phyloP scores from a whole-genome alignment of 1,139 yeast genomes.

The Taphrina sp. region DNA sequence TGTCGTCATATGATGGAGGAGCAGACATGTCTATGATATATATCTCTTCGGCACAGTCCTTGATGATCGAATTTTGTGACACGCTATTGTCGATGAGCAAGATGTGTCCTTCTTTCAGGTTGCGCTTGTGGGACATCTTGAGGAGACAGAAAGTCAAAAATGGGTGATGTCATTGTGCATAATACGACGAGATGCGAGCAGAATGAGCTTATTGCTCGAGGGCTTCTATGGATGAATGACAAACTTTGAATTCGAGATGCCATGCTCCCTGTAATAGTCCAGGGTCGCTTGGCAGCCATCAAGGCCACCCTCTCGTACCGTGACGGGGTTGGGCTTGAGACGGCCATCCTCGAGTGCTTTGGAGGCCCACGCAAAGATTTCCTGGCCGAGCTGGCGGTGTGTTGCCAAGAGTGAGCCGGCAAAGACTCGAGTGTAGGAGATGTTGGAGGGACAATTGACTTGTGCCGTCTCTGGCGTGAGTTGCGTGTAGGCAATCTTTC shows the following conservation, averaged over 20 bases:
- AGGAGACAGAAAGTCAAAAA: no score
- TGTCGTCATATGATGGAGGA: constrained; percentile 10
- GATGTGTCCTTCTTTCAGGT: no score
- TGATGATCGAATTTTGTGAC: no score
- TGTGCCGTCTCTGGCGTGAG: constrained; percentile 11
- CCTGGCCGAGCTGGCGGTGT: constrained; percentile 33
- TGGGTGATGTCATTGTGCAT: no score
- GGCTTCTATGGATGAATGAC: constrained; percentile 11
- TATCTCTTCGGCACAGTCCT: no score
- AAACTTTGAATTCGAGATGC: constrained; percentile 3
- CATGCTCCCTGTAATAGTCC: background rate
- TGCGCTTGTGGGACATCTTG: no score
- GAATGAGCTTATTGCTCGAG: no score
- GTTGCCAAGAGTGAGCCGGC: constrained; percentile 8
- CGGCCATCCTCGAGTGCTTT: constrained; percentile 36
- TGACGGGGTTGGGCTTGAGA: constrained; percentile 33
- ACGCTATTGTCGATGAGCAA: no score
- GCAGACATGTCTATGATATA: no score
- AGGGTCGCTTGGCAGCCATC: constrained; percentile 31
- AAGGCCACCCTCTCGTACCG: constrained; percentile 35
- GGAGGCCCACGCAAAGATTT: constrained; percentile 32
- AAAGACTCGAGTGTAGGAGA: background rate
- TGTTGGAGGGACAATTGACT: constrained; percentile 3
- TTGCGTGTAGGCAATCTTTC: constrained; percentile 11
- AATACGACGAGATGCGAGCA: no score